Evolutionary conservation across 1,284 basidiomycete genomes (phyloP).

Genomic region (Sanghuangporus sanghuang): DNA sequence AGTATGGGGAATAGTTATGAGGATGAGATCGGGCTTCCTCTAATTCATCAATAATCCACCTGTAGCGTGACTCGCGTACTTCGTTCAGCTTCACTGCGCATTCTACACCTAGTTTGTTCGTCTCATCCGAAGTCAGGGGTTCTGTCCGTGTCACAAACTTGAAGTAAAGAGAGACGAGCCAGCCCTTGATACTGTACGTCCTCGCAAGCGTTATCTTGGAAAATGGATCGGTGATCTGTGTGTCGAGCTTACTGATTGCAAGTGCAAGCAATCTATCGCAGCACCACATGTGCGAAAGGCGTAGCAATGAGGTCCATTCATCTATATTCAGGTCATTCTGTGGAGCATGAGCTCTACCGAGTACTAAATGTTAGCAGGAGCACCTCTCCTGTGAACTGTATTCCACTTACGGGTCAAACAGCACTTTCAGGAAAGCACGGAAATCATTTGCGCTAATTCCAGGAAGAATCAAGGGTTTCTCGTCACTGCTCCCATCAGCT

Average conservation of each 20-base stretch:
- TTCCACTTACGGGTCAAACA: not conserved
- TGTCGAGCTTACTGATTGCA: constrained; percentile 3
- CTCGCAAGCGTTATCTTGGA: constrained; percentile 1
- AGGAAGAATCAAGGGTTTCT: not conserved
- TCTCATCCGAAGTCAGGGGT: constrained; percentile 2
- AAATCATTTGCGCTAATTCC: constrained; percentile 4
- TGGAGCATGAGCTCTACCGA: not conserved
- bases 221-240: not conserved
- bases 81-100: not conserved
- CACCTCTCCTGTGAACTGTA: not conserved
- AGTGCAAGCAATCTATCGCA: not conserved
- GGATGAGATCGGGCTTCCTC: not conserved
- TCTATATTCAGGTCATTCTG: not conserved
- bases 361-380: not conserved
- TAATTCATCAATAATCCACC: not conserved
- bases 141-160: not conserved
- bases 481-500: constrained; percentile 1
- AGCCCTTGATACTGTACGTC: not conserved
- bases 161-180: not conserved
- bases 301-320: constrained; percentile 10
- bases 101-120: constrained; percentile 2
- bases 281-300: constrained; percentile 14
- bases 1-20: no score
- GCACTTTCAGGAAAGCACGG: not conserved
- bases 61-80: not conserved